phyloP scores from a whole-genome alignment of 495 filamentous ascomycete species.

The Aspergillus diversus region DNA sequence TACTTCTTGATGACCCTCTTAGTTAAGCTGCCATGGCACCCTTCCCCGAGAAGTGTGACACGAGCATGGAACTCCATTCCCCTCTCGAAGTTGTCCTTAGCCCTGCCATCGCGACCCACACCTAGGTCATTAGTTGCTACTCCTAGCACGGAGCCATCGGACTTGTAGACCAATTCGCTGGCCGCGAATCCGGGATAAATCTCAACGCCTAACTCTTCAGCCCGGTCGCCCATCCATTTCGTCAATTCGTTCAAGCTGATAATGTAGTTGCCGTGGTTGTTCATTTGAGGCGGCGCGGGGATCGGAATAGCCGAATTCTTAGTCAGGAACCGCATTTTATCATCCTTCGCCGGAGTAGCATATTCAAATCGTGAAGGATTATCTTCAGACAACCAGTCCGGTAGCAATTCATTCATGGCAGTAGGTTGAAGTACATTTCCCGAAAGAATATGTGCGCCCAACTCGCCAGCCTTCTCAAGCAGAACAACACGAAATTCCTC shows the following conservation, averaged over 20 bases:
- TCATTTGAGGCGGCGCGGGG: conserved; percentile 93
- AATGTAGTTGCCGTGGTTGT: conserved; percentile 98
- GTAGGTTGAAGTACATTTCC: conserved; percentile 94
- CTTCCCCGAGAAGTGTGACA: conserved; percentile 91
- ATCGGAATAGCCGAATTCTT: conserved; percentile 75
- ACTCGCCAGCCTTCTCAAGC: conserved; percentile 92
- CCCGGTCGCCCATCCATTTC: conserved; percentile 93
- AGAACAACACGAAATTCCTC: conserved; percentile 93
- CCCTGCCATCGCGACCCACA: conserved; percentile 75
- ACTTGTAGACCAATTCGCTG: conserved; percentile 84
- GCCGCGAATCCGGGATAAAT: conserved; percentile 96
- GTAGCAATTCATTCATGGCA: conserved; percentile 86
- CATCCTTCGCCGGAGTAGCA: conserved; percentile 77
- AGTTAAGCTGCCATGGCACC: conserved; percentile 93
- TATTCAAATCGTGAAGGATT: conserved; percentile 84
- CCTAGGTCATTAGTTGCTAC: conserved; percentile 97
- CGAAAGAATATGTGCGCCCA: conserved; percentile 94
- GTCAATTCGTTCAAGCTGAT: conserved; percentile 91
- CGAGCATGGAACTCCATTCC: conserved; percentile 99
- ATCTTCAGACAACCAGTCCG: conserved; percentile 87
- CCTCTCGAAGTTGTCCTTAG: conserved; percentile 90
- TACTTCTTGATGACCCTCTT: conserved; percentile 97
- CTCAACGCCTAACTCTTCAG: conserved; percentile 98
- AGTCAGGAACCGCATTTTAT: conserved; percentile 96
- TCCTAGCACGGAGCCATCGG: conserved; percentile 87